Conservation (phyloP, 1,284 basidiomycete genomes). For the Apiotrichum siamense region DNA sequence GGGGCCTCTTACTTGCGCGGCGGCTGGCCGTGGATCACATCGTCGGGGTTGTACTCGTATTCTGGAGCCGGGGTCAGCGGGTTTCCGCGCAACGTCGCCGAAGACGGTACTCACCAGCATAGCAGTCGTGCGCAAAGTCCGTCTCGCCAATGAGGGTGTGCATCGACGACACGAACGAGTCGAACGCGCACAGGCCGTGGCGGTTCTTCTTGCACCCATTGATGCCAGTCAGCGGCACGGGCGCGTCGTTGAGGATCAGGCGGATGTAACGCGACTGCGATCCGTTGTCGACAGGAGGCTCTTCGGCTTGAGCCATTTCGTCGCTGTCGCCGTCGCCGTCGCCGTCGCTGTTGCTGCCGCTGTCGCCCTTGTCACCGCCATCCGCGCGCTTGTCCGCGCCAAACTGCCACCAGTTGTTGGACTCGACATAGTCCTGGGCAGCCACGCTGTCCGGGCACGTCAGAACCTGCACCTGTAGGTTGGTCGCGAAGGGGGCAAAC, state of each 20-base stretch:
- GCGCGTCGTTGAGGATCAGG: constrained; percentile 53
- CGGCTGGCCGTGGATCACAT: too few relatives aligned
- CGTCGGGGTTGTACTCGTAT: too few relatives aligned
- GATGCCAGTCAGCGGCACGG: constrained; percentile 59
- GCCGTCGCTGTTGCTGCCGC: neutral
- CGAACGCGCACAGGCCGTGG: constrained; percentile 57
- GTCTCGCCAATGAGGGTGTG: constrained; percentile 51
- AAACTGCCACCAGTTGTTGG: neutral
- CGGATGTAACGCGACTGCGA: constrained; percentile 48
- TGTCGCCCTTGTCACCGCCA: neutral
- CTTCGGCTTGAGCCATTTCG: neutral
- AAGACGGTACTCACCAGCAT: constrained; percentile 2
- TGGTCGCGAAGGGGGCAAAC: constrained; percentile 54
- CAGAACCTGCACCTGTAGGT: constrained; percentile 59
- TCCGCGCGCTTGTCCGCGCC: too few relatives aligned
- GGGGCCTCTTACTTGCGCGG: too few relatives aligned
- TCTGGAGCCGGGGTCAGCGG: too few relatives aligned
- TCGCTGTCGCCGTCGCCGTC: neutral
- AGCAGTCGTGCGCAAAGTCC: constrained; percentile 41
- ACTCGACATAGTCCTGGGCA: neutral
- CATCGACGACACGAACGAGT: constrained; percentile 54
- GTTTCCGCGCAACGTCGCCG: too few relatives aligned
- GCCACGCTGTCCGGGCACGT: constrained; percentile 41
- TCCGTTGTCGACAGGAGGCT: constrained; percentile 27
- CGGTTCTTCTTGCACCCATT: constrained; percentile 53